Evolutionary conservation across 1,284 basidiomycete species (phyloP).

Genomic region (Microbotryum violaceum): DNA sequence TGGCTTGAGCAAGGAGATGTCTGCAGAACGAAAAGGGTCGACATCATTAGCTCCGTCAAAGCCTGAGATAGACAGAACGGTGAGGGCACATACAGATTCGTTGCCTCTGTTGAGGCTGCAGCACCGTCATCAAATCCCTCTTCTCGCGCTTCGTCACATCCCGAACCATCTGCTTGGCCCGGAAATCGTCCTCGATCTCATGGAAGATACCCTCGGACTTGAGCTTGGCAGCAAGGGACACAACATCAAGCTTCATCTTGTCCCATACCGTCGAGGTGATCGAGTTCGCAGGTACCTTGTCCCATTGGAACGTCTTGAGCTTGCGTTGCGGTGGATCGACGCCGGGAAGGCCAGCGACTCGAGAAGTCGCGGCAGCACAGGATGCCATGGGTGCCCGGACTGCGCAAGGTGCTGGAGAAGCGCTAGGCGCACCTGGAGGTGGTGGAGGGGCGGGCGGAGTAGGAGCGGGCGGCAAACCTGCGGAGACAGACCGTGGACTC

Average conservation of each 20-base stretch:
- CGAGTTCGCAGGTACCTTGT: conserved; percentile 76
- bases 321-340: conserved; percentile 50
- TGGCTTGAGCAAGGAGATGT: conserved; percentile 24
- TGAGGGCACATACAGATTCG: conserved; percentile 23
- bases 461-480: conserved; percentile 32
- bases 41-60: neutral
- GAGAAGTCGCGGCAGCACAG: neutral
- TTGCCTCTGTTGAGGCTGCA: conserved; percentile 19
- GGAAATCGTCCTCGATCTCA: conserved; percentile 98
- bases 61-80: too few species aligned
- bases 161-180: conserved; percentile 81
- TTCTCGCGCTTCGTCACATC: conserved; percentile 43
- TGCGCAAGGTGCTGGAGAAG: conserved; percentile 29
- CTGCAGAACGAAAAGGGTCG: neutral
- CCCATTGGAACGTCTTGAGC: conserved; percentile 99
- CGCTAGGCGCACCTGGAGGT: conserved; percentile 15
- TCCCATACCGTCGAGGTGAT: conserved; percentile 86
- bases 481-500: too few species aligned
- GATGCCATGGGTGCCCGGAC: neutral
- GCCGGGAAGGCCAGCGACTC: neutral
- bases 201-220: conserved; percentile 79
- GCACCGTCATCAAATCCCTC: conserved; percentile 40
- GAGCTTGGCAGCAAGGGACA: conserved; percentile 45
- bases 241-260: conserved; percentile 47
- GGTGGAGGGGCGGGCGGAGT: conserved; percentile 41